Evolutionary conservation across 306 rosid species (phyloP).

Genomic region (Citrullus colocynthis): DNA sequence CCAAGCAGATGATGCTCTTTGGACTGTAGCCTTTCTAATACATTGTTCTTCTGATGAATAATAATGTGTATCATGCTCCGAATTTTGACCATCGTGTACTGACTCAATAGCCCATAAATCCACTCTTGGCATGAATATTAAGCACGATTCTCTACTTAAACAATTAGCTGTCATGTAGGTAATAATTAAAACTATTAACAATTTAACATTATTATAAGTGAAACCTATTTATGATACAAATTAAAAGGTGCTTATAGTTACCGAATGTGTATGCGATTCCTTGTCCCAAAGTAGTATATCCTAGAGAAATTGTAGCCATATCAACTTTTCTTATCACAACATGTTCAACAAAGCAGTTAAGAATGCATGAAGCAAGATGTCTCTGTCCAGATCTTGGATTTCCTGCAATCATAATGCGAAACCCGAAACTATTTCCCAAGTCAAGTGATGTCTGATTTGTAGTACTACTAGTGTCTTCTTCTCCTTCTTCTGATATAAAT

Average conservation of each 20-base stretch:
- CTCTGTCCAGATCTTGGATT: conserved; percentile 71
- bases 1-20: conserved; percentile 60
- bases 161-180: conserved; percentile 50
- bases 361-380: conserved; percentile 81
- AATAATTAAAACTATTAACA: conserved; percentile 2
- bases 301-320: conserved; percentile 76
- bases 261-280: conserved; percentile 65
- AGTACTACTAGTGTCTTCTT: not conserved
- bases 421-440: conserved; percentile 36
- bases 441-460: conserved; percentile 15
- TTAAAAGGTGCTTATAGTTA: conserved; percentile 14
- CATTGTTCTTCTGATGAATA: conserved; percentile 13
- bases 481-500: conserved; percentile 13
- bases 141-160: conserved; percentile 37
- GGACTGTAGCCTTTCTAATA: conserved; percentile 14
- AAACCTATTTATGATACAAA: not conserved
- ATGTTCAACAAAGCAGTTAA: conserved; percentile 66
- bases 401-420: conserved; percentile 63
- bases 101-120: conserved; percentile 76
- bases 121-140: conserved; percentile 79
- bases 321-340: conserved; percentile 63
- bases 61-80: conserved; percentile 21
- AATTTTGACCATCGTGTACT: conserved; percentile 23
- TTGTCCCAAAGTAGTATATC: conserved; percentile 56
- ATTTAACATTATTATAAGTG: not conserved